phyloP scores from a whole-genome alignment of 257 asterid genomes.

The Handroanthus guayacan region DNA sequence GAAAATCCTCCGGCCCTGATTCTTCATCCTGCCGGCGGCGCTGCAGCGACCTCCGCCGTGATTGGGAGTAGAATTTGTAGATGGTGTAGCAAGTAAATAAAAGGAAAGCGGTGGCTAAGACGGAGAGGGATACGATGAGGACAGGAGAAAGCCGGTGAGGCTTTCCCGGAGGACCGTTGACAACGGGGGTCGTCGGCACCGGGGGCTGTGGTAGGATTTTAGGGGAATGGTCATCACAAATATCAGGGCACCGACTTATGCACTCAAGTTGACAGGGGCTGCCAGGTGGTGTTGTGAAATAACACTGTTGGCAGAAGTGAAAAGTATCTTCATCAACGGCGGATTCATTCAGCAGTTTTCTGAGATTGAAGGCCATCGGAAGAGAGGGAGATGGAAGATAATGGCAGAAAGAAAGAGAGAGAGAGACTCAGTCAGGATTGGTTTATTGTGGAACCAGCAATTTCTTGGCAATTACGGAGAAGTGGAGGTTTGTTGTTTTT shows the following conservation, averaged over 20 bases:
- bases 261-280: slow-evolving; percentile 46
- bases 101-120: slow-evolving; percentile 53
- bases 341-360: slow-evolving; percentile 46
- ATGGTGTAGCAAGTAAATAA: slow-evolving; percentile 50
- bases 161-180: slow-evolving; percentile 11
- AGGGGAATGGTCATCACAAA: slow-evolving; percentile 19
- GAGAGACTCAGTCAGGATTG: slow-evolving; percentile 21
- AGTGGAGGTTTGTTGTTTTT: neutral
- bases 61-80: slow-evolving; percentile 41
- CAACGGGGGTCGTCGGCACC: slow-evolving; percentile 13
- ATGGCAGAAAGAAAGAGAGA: neutral
- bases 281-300: neutral
- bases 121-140: slow-evolving; percentile 47
- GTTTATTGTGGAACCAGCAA: slow-evolving; percentile 16
- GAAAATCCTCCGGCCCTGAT: slow-evolving; percentile 36
- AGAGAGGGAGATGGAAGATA: neutral
- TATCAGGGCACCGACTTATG: slow-evolving; percentile 22
- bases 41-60: slow-evolving; percentile 28
- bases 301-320: slow-evolving; percentile 39
- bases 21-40: slow-evolving; percentile 37
- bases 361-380: slow-evolving; percentile 52
- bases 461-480: slow-evolving; percentile 39
- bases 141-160: slow-evolving; percentile 35
- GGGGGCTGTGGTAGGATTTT: slow-evolving; percentile 32
- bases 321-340: neutral